A percentile compares a stretch with the other conserved stretches of the same genome.
phyloP scores from a whole-genome alignment of 768 basidiomycete genomes.

The Xerocomellus amylosporus region DNA sequence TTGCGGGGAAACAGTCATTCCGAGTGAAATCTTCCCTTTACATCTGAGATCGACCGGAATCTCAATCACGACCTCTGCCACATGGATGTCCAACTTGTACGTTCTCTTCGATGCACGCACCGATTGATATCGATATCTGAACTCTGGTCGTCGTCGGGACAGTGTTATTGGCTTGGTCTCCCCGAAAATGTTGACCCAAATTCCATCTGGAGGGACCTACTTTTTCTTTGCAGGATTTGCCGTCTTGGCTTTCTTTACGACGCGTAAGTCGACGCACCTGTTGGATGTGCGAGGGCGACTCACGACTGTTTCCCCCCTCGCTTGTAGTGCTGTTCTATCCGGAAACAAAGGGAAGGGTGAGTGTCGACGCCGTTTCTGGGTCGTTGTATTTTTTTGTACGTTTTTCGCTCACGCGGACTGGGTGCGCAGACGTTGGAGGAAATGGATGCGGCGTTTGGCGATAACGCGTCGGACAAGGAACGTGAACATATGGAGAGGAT shows the following conservation, averaged over 20 bases:
- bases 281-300: neutral
- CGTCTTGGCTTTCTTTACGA: conserved; percentile 28
- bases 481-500: conserved; percentile 28
- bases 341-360: conserved; percentile 34
- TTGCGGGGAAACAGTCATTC: conserved; percentile 32
- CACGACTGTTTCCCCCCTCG: neutral
- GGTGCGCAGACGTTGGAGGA: conserved; percentile 31
- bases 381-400: no score
- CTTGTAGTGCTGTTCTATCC: conserved; percentile 26
- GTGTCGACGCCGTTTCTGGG: neutral
- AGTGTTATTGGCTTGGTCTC: conserved; percentile 31
- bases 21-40: conserved; percentile 42
- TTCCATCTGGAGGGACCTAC: conserved; percentile 26
- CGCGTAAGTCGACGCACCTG: conserved; percentile 17
- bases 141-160: neutral
- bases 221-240: conserved; percentile 29
- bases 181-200: conserved; percentile 24
- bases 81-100: conserved; percentile 42
- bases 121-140: neutral
- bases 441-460: conserved; percentile 34
- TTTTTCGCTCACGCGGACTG: neutral
- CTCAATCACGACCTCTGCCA: conserved; percentile 40
- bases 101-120: neutral
- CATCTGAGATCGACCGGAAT: conserved; percentile 41
- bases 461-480: conserved; percentile 26